Base-by-base conservation (phyloP, 2,329 filamentous ascomycete genomes). In the Botrytis sinoallii region DNA sequence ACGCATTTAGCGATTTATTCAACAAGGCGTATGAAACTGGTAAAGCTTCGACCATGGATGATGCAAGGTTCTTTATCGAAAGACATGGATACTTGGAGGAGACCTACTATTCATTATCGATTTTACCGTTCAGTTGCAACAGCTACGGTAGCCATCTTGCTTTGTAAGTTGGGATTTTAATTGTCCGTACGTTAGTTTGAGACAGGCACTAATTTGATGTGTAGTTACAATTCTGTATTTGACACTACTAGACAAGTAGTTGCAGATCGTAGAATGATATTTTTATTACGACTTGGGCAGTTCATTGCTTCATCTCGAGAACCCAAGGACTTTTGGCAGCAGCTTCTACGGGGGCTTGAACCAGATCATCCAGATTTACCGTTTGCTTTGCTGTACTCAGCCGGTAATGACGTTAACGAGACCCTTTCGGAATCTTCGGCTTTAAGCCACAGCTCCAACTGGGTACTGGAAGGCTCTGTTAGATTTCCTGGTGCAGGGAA, bases 161-260 rank as follows among this genome's bases (percentile, higher is more conserved):
- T 20, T 79, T 78, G 76, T 79, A 74, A 74, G 77, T 76, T 32
- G 63, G 1, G 16, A 38, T 32, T 5, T 25, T 20, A 32, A 20
- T 9, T 32, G 6, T 10, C 3, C 2, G 22, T 63, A 16, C 20
- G 7, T 40, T 14, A 9, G 5, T 52, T 29, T 25, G 29, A 48
- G 18, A n/a, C 32, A 25, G 22, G 20, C 32, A 29, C 71, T 72
- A 48, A 72, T n/a, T 10, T 60, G 3, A 32, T 32, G 16, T 22
- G 32, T 25, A 72, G 71, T 52, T 95, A 94, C 81, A 60, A 46
- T 46, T 91, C 92, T 1, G 88, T 91, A 0, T 95, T 95, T 76
- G 93, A 95, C 77, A 93, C 94, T 78, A 95, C 93, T 1, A 84
- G 91, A 38, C 87, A 92, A 46, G 92, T 92, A 77, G 88, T 95